Base-by-base conservation (phyloP, 2,329 filamentous ascomycete genomes). In the Penicillium sp. region DNA sequence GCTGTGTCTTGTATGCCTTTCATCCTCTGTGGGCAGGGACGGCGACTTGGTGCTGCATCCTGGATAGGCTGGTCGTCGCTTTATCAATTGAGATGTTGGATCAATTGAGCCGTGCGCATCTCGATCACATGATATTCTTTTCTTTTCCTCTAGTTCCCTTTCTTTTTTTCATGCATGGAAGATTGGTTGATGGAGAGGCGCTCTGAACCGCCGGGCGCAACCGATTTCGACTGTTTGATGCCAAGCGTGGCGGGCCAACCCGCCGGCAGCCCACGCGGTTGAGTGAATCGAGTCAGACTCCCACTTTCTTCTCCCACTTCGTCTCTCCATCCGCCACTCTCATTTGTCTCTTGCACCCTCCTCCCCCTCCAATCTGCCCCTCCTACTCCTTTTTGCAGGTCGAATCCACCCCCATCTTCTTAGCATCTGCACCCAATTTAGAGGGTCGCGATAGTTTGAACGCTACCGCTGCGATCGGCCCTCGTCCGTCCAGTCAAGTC, bases 201-300 rank as follows among this genome's bases (percentile, higher is more conserved):
- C 57, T 61, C 46, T 46, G 54, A 49, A 50, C 60, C 60, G 60
- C 49, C 54, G 27, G 50, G 60, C 56, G 60, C 54, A 55, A 51
- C 35, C 18, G 7, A 27, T 24, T 46, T n/a, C 6, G 24, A 10
- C 4, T 5, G 14, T 31, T 31, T 31, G 43, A 46, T 31, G 43
- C 43, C 43, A 46, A 46, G 43, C 22, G 41, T 22, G 53, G 53
- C 60, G 60, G 60, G 56, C 11, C 40, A 54, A 50, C 18, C 60
- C 61, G 58, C 52, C 24, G 7, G 3, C 31, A 31, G 7, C 31
- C 31, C 31, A 9, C 3, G 9, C 39, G 16, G 16, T 9, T 18
- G 6, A 7, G 16, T 9, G 37, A 40, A 18, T 43, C 40, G 18
- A 24, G 43, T 19, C n/a, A 9, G 31, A 31, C 7, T 44, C 16